These are phyloP conservation scores for Kodamaea neixiangensis DNA, from an alignment of 805 yeast genomes.

Conservation along the genomic window DNA sequence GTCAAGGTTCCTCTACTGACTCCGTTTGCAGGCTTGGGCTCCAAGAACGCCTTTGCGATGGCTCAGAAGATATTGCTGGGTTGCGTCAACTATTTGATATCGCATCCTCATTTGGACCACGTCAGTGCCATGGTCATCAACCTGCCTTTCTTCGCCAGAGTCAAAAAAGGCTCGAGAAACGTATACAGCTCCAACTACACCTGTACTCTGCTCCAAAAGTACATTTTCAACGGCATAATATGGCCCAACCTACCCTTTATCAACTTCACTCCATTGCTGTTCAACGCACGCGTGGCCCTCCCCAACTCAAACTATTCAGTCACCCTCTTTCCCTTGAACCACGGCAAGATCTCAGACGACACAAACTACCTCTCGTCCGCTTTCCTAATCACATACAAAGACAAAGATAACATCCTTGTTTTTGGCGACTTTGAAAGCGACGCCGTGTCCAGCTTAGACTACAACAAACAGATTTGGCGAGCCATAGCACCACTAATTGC, in stretches of 20 bases:
- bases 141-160: conserved; percentile 52
- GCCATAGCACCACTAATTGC: conserved; percentile 49
- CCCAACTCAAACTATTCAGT: conserved; percentile 23
- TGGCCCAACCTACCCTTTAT: conserved; percentile 73
- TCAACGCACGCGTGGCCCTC: conserved; percentile 18
- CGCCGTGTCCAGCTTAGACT: conserved; percentile 37
- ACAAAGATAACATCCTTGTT: conserved; percentile 45
- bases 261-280: conserved; percentile 16
- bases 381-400: conserved; percentile 49
- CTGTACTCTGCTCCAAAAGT: conserved; percentile 48
- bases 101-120: conserved; percentile 89
- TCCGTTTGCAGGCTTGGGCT: conserved; percentile 6
- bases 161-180: conserved; percentile 29
- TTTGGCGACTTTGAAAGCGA: conserved; percentile 90
- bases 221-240: conserved; percentile 69
- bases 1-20: conserved; percentile 13
- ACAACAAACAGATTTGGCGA: conserved; percentile 56
- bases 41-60: conserved; percentile 24
- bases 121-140: conserved; percentile 67
- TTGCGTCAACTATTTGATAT: conserved; percentile 52
- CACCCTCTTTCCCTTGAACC: conserved; percentile 35
- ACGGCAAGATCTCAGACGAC: conserved; percentile 25
- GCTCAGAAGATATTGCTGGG: conserved; percentile 34
- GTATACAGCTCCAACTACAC: conserved; percentile 59
- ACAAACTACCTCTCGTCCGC: conserved; percentile 53